Conservation (phyloP, 768 basidiomycete species). For the Rhizopogon rudus region DNA sequence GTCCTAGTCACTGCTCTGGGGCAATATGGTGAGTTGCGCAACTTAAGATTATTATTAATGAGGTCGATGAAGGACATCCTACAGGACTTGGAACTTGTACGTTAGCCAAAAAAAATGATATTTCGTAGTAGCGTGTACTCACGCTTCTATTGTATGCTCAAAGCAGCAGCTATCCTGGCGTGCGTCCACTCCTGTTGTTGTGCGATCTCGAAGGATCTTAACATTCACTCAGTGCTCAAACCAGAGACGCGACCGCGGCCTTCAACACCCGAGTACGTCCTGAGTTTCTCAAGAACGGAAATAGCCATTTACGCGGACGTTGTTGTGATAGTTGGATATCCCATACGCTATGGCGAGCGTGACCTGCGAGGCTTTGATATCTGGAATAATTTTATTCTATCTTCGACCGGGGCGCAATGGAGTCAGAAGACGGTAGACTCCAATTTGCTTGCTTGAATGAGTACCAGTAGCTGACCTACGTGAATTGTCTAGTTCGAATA, state of each 20-base stretch:
- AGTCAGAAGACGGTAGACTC: slow-evolving; percentile 5
- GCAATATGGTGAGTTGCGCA: neutral
- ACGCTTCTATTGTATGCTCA: neutral
- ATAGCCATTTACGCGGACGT: neutral
- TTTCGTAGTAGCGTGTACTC: neutral
- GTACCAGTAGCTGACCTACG: neutral
- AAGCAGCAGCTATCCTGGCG: neutral
- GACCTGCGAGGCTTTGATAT: slow-evolving; percentile 12
- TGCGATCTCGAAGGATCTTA: neutral
- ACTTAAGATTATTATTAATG: neutral
- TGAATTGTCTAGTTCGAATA: neutral
- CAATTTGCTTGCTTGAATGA: neutral
- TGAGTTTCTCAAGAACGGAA: neutral
- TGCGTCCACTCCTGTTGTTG: neutral
- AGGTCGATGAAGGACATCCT: neutral
- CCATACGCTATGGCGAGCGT: slow-evolving; percentile 22
- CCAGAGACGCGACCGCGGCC: neutral
- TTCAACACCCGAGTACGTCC: neutral
- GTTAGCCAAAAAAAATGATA: neutral
- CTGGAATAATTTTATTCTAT: slow-evolving; percentile 17
- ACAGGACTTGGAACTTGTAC: neutral
- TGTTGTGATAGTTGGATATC: neutral
- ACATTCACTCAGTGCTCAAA: neutral
- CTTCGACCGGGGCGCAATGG: slow-evolving; percentile 10
- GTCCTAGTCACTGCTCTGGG: neutral